Base-by-base conservation (phyloP, 129 eudicot genomes). In the Artemisia annua region DNA sequence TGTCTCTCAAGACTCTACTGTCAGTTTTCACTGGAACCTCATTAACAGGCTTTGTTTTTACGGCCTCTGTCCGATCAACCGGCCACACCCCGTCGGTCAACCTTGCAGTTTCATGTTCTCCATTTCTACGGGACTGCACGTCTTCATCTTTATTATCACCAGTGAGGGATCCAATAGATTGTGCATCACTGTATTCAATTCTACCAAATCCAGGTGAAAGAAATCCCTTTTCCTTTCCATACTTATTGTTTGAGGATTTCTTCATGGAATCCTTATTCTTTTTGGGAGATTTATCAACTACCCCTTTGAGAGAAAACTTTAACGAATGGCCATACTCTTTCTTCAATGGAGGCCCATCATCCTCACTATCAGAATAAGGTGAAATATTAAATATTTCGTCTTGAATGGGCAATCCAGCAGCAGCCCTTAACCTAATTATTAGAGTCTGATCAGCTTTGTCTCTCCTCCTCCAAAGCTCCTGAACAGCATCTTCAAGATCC, bases 391-490 rank as follows among this genome's bases (percentile, higher is more conserved):
- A 90, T 63, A 88, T 88, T 61, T 95, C 97, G 67, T 95, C 97
- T 74, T 90, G 85, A 72, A 91, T 86, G 22, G 99, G 99, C 80
- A 95, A 82, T 66, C 99, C 99, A 72, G 97, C 99, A 73, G 96
- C 97, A 4, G 89, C 96, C 78, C 99, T 88, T 86, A 95, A 70
- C 80, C 88, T 86, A 44, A 85, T 82, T 30, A 91, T 95, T 62
- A 88, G 54, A 74, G 88, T 91, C 73, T 75, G 80, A 15, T 95
- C 99, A 32, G 86, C 86, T 81, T 83, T 87, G 79, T 95, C 97
- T 83, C 85, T 88, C 80, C 97, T 86, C 69, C 87, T 95, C 99
- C 99, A 95, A 16, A 95, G 89, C 86, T 95, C 99, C 79, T 83
- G 93, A 60, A 95, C 99, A 73, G 99, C 97, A 79, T 90, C 99